A percentile compares a stretch with the other conserved stretches of the same genome.
Conservation (phyloP, 257 asterid genomes). For the Lavandula angustifolia region DNA sequence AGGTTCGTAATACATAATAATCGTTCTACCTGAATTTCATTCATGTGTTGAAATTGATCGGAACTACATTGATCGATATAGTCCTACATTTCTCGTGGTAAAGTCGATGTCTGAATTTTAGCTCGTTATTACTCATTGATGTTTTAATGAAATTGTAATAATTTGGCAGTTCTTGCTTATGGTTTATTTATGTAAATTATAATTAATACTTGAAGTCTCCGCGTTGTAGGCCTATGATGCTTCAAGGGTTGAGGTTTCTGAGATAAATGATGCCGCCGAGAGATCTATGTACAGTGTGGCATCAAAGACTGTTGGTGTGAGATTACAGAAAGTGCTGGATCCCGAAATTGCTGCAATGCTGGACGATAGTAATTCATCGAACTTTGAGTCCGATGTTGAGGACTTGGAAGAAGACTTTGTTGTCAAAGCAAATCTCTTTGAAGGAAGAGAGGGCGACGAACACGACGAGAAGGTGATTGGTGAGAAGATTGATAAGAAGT, state of each 20-base stretch:
- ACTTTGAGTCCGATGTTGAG: conserved; percentile 72
- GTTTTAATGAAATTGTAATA: conserved; percentile 3
- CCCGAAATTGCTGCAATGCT: conserved; percentile 82
- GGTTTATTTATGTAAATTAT: not conserved
- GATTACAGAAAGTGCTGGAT: conserved; percentile 69
- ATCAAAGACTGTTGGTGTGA: conserved; percentile 54
- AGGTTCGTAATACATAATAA: conserved; percentile 38
- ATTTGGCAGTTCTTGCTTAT: not conserved
- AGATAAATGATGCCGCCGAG: conserved; percentile 47
- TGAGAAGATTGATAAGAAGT: conserved; percentile 25
- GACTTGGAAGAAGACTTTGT: conserved; percentile 93
- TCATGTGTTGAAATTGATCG: not conserved
- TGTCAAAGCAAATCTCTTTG: conserved; percentile 62
- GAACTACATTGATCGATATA: not conserved
- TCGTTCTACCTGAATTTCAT: not conserved
- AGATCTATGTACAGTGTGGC: conserved; percentile 55
- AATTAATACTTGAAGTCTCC: conserved; percentile 20
- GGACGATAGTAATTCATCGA: conserved; percentile 60
- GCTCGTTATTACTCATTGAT: not conserved
- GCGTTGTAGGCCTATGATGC: conserved; percentile 84
- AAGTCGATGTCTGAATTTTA: not conserved
- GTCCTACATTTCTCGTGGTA: conserved; percentile 1
- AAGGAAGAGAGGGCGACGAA: conserved; percentile 47
- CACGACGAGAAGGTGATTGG: conserved; percentile 33
- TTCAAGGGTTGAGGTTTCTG: conserved; percentile 58